phyloP scores from a whole-genome alignment of 352 stramenopile genomes.

The Globisporangium mamillatum region DNA sequence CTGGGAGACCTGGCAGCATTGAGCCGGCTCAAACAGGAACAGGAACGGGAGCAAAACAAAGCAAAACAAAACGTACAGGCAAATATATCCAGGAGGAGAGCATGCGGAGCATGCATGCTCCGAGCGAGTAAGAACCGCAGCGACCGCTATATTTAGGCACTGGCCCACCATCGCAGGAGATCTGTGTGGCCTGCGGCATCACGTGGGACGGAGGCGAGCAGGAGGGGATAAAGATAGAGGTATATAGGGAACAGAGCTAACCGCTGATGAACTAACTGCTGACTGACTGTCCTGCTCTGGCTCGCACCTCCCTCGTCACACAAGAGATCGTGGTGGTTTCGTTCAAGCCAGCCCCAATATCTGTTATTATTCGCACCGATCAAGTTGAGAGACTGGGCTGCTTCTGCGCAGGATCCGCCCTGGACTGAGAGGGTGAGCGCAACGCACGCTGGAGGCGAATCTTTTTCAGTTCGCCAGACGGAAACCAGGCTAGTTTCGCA shows the following conservation, averaged over 20 bases:
- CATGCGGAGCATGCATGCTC: not conserved
- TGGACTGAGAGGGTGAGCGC: not conserved
- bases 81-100: constrained; percentile 8
- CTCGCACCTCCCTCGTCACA: not conserved
- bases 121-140: not conserved
- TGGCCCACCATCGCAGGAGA: constrained; percentile 3
- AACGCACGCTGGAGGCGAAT: not conserved
- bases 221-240: not conserved
- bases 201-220: not conserved
- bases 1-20: not conserved
- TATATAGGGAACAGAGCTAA: constrained; percentile 5
- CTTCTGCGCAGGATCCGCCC: not conserved
- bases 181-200: not conserved
- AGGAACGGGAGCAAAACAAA: not conserved
- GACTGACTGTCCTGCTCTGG: not conserved
- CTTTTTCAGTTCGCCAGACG: not conserved
- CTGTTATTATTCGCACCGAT: not conserved
- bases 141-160: constrained; percentile 2
- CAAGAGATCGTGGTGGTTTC: constrained; percentile 2
- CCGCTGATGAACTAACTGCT: not conserved
- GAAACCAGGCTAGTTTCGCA: not conserved
- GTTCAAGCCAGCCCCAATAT: not conserved
- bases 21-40: not conserved
- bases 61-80: not conserved
- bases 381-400: not conserved